Percentiles rank a stretch among this genome's conserved stretches.
Evolutionary conservation across 768 basidiomycete genomes (phyloP).

Genomic region (Mycena venus): DNA sequence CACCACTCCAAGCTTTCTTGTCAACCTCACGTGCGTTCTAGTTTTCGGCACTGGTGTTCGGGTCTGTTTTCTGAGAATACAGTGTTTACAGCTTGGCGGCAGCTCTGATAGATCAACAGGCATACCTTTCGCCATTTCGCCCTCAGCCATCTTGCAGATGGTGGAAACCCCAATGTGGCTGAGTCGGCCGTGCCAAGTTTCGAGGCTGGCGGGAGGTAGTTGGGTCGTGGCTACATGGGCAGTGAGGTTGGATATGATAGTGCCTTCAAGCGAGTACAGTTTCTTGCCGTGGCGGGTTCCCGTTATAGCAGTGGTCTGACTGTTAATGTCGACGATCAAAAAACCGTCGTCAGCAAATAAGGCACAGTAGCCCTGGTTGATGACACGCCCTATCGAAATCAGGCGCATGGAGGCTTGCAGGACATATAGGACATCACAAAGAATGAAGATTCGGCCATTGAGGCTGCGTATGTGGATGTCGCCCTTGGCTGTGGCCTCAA

Average conservation of each 20-base stretch:
- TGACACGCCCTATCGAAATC: conserved; percentile 31
- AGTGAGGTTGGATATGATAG: neutral
- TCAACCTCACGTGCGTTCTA: too few relatives aligned
- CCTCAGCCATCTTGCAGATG: conserved; percentile 15
- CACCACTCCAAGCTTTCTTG: too few relatives aligned
- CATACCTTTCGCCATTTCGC: conserved; percentile 21
- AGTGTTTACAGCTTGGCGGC: too few relatives aligned
- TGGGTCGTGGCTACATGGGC: conserved; percentile 18
- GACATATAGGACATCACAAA: conserved; percentile 32
- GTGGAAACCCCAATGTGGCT: conserved; percentile 29
- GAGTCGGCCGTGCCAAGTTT: conserved; percentile 34
- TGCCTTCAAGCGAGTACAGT: too few relatives aligned
- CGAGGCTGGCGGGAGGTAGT: neutral
- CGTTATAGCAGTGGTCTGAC: neutral
- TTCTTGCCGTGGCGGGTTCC: conserved; percentile 7
- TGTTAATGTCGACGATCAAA: conserved; percentile 1
- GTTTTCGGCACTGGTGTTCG: too few relatives aligned
- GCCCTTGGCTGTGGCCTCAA: conserved; percentile 34
- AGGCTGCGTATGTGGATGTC: neutral
- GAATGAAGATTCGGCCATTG: neutral
- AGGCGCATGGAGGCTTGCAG: conserved; percentile 33
- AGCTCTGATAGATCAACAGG: too few relatives aligned
- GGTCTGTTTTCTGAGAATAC: too few relatives aligned
- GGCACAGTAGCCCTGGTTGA: neutral
- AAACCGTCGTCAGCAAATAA: conserved; percentile 17